These are phyloP conservation scores for Fusarium avenaceum DNA, from an alignment of 2,329 filamentous ascomycete species.

Conservation along the genomic window DNA sequence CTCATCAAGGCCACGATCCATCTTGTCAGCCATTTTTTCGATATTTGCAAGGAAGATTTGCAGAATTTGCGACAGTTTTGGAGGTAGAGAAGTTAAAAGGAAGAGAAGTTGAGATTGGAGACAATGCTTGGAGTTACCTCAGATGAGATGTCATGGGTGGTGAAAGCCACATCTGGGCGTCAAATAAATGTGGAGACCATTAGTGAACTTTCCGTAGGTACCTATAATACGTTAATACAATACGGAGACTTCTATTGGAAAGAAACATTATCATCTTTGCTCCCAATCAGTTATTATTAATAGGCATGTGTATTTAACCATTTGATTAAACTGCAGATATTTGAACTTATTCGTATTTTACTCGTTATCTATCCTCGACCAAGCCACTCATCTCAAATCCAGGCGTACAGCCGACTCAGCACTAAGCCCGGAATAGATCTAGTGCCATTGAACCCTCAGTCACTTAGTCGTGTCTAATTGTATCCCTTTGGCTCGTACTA, in stretches of 20 bases:
- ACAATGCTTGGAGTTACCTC: neutral
- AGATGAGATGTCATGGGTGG: conserved; percentile 32
- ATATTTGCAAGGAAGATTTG: conserved; percentile 8
- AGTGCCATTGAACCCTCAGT: conserved; percentile 47
- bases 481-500: conserved; percentile 44
- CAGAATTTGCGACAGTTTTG: conserved; percentile 4
- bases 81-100: conserved; percentile 2
- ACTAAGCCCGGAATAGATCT: conserved; percentile 39
- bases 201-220: neutral
- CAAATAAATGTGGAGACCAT: conserved; percentile 8
- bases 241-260: conserved; percentile 1
- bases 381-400: neutral
- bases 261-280: neutral
- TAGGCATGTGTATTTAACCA: neutral
- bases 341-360: neutral
- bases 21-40: conserved; percentile 57
- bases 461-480: conserved; percentile 45
- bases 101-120: conserved; percentile 14
- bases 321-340: neutral
- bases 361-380: neutral
- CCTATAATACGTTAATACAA: neutral
- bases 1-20: conserved; percentile 70
- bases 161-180: conserved; percentile 34
- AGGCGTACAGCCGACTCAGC: conserved; percentile 14
- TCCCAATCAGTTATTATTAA: neutral